Percentiles rank a stretch among this genome's conserved stretches.
Evolutionary conservation across 331 rosid genomes (phyloP).

Genomic region (Dryas integrifolia): DNA sequence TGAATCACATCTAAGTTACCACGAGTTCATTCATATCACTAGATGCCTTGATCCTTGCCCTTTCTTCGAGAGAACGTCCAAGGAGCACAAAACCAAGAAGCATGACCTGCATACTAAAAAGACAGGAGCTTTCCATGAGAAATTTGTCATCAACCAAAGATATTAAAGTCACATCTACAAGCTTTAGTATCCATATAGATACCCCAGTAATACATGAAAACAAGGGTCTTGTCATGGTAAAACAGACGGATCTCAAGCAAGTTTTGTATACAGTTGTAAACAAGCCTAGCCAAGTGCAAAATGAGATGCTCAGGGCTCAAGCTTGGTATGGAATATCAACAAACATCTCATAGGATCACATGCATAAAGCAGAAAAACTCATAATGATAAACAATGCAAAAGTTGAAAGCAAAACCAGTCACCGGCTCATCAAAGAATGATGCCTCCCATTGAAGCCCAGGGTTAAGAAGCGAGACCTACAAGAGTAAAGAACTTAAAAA

Average conservation of each 20-base stretch:
- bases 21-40: slow-evolving; percentile 98
- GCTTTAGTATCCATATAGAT: neutral
- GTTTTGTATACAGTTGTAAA: neutral
- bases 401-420: slow-evolving; percentile 56
- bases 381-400: slow-evolving; percentile 15
- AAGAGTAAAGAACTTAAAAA: slow-evolving; percentile 27
- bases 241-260: neutral
- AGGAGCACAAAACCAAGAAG: slow-evolving; percentile 99
- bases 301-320: neutral
- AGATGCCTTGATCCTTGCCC: slow-evolving; percentile 86
- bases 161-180: neutral
- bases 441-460: slow-evolving; percentile 79
- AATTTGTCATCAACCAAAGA: slow-evolving; percentile 29
- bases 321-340: neutral
- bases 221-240: neutral
- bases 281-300: slow-evolving; percentile 6
- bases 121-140: slow-evolving; percentile 46
- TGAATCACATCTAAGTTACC: slow-evolving; percentile 45
- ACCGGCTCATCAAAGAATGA: slow-evolving; percentile 99
- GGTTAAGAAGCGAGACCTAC: slow-evolving; percentile 83
- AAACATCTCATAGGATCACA: slow-evolving; percentile 12
- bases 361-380: slow-evolving; percentile 10
- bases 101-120: slow-evolving; percentile 97
- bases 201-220: too few species aligned
- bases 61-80: slow-evolving; percentile 96